Percentiles rank a stretch among this genome's conserved stretches.
phyloP scores from a whole-genome alignment of 371 early-diverging fungal species.

The Entomophthora muscae region DNA sequence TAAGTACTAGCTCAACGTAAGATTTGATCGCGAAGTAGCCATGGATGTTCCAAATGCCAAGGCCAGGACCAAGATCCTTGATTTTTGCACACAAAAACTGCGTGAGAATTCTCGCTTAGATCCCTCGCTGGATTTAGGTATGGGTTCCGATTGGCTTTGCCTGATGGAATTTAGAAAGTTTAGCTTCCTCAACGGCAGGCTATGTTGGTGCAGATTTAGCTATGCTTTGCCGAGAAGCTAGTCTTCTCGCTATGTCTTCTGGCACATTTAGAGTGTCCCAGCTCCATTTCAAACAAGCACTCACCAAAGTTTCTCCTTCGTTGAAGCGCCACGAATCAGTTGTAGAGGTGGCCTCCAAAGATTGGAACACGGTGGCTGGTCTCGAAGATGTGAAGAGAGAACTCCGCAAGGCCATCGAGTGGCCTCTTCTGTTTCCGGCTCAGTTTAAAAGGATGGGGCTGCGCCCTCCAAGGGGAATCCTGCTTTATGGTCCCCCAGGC shows the following conservation, averaged over 20 bases:
- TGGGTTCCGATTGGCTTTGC: no score
- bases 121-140: no score
- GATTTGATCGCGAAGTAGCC: slow-evolving; percentile 87
- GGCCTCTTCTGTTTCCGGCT: slow-evolving; percentile 69
- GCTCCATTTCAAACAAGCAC: slow-evolving; percentile 45
- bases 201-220: slow-evolving; percentile 96
- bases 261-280: no score
- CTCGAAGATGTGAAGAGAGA: slow-evolving; percentile 74
- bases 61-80: slow-evolving; percentile 41
- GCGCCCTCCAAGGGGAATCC: slow-evolving; percentile 66
- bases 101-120: not conserved
- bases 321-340: slow-evolving; percentile 42
- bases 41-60: slow-evolving; percentile 58
- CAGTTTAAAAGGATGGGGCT: slow-evolving; percentile 61
- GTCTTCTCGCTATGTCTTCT: no score
- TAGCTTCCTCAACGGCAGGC: no score
- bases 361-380: no score
- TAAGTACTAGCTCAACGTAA: slow-evolving; percentile 12
- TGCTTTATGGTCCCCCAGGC: slow-evolving; percentile 96
- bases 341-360: no score
- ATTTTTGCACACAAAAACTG: not conserved
- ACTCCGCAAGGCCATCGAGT: slow-evolving; percentile 85
- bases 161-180: no score
- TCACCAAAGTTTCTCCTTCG: slow-evolving; percentile 40
- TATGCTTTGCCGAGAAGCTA: slow-evolving; percentile 77